These are phyloP conservation scores for Schwanniomyces polymorphus DNA, from an alignment of 805 yeast species.

Conservation along the genomic window DNA sequence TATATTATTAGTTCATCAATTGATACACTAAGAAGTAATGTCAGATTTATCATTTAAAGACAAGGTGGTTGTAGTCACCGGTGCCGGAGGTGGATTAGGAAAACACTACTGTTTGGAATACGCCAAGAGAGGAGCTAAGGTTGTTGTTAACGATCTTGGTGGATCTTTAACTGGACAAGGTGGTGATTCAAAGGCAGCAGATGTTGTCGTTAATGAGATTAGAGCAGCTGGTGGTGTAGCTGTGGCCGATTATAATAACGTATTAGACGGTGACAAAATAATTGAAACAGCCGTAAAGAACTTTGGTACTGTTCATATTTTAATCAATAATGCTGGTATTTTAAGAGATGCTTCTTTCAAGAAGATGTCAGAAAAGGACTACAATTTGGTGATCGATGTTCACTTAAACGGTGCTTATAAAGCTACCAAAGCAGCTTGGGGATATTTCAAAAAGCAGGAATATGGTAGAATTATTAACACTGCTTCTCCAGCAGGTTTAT, in stretches of 20 bases:
- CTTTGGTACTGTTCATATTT: slow-evolving; percentile 85
- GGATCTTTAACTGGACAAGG: slow-evolving; percentile 78
- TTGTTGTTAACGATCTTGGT: slow-evolving; percentile 93
- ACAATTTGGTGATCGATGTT: slow-evolving; percentile 76
- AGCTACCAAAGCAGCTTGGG: slow-evolving; percentile 91
- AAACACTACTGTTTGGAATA: slow-evolving; percentile 81
- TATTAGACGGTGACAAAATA: slow-evolving; percentile 80
- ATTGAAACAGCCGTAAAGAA: slow-evolving; percentile 81
- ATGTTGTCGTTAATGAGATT: slow-evolving; percentile 85
- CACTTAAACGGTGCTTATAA: slow-evolving; percentile 89
- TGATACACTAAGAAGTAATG: slow-evolving; percentile 14
- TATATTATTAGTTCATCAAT: neutral
- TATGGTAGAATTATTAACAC: slow-evolving; percentile 91
- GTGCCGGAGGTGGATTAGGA: slow-evolving; percentile 98
- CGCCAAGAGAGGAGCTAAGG: slow-evolving; percentile 90
- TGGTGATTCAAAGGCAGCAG: slow-evolving; percentile 74
- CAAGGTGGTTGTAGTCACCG: slow-evolving; percentile 90
- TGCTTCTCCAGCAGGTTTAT: slow-evolving; percentile 96
- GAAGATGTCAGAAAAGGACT: slow-evolving; percentile 82
- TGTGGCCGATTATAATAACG: slow-evolving; percentile 92
- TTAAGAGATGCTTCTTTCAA: slow-evolving; percentile 83
- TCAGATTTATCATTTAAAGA: slow-evolving; percentile 57
- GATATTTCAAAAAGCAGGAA: slow-evolving; percentile 76
- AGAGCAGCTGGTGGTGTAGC: slow-evolving; percentile 76
- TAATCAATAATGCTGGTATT: slow-evolving; percentile 94